Percentiles rank a stretch among this genome's conserved stretches.
phyloP scores from a whole-genome alignment of 2,329 filamentous ascomycete species.

The Alternaria ethzedia region DNA sequence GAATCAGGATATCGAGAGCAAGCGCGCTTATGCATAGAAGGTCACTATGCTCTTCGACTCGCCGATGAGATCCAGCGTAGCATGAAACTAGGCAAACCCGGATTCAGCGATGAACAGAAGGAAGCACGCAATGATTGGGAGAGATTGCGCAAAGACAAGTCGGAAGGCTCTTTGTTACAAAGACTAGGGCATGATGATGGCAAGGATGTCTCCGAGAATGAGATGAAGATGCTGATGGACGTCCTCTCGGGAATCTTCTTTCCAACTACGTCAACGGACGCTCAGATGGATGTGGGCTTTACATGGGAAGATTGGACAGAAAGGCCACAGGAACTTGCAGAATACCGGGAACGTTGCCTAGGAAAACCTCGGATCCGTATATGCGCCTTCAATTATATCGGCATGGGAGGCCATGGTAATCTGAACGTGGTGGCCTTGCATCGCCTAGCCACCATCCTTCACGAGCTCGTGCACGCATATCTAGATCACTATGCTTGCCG shows the following conservation, averaged over 20 bases:
- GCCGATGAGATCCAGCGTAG: background rate
- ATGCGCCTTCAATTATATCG: background rate
- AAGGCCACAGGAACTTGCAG: background rate
- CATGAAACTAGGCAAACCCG: background rate
- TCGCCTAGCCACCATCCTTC: background rate
- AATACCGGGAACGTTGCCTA: no score
- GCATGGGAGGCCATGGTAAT: no score
- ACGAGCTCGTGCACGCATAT: background rate
- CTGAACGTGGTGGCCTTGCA: background rate
- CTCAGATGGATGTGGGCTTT: background rate
- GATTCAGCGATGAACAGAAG: background rate
- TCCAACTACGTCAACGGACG: background rate
- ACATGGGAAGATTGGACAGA: background rate
- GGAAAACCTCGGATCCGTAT: no score
- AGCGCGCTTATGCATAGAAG: background rate
- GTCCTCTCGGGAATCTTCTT: background rate
- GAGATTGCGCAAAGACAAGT: accelerated
- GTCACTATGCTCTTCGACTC: background rate
- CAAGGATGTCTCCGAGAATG: background rate
- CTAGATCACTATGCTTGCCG: background rate
- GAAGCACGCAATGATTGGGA: no score
- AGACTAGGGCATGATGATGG: background rate
- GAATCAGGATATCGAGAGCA: background rate
- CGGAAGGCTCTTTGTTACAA: background rate
- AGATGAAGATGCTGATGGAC: background rate